Evolutionary conservation across 1,284 basidiomycete species (phyloP), one percentile per base, ranked within the genome.

Genomic region (Peniophora sp.): DNA sequence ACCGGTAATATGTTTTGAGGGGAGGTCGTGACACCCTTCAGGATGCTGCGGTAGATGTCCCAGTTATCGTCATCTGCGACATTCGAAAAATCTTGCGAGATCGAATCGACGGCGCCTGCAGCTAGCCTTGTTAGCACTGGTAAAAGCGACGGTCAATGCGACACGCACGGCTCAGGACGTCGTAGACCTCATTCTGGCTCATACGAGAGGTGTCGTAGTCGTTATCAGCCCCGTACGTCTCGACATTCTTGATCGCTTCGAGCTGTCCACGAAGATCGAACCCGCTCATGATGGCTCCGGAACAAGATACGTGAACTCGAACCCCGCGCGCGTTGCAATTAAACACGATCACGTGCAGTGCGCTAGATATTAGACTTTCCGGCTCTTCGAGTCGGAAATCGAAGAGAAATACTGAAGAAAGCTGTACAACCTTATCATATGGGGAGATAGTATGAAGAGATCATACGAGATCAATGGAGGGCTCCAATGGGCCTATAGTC

Each of bases 181-280:
- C 62, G 47, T 71, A 64, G 50, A 81, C 64, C 12, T 66, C 62
- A 24, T 60, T 62, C n/a, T 70, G 58, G 51, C 73, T 71, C 58
- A 78, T 68, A 11, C 65, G 64, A n/a, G 68, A 71, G 20, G 86
- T 70, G 57, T 88, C 83, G 55, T 80, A 72, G 62, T 89, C 87
- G 55, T 82, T 66, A 22, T 73, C 68, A 55, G 91, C 83, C 14
- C 72, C 67, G 59, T 88, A 87, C 45, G 69, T 70, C 2, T 74
- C 71, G 0, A 75, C 62, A 55, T 88, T 81, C 52, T 76, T 74
- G n/a, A 89, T 70, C 32, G 75, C 70, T 54, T 85, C 79, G 3
- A 88, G 68, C 65, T 89, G 83, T 58, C 89, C 87, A 64, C 85
- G 84, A 11, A 92, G 78, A 60, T 87, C 85, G 67, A 91, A 91